Evolutionary conservation across 2,329 filamentous ascomycete genomes (phyloP).

Genomic region (Lecanicillium sp.): DNA sequence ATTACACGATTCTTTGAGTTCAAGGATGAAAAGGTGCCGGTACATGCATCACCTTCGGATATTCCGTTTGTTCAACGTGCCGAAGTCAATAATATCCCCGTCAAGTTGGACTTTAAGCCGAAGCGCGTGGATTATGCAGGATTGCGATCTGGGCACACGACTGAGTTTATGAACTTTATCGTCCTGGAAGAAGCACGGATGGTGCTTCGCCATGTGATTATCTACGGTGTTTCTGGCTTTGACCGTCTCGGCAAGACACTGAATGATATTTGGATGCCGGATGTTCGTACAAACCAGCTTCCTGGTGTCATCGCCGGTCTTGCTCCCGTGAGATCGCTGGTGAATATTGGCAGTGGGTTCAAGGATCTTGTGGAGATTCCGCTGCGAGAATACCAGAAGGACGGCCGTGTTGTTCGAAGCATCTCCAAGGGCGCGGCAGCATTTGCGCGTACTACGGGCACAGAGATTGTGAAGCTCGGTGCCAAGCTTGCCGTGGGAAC

Average conservation of each 20-base stretch:
- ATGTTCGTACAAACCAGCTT: slow-evolving; percentile 83
- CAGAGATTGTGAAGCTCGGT: slow-evolving; percentile 86
- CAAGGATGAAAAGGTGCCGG: slow-evolving; percentile 63
- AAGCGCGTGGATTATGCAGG: slow-evolving; percentile 96
- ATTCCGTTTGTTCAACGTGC: slow-evolving; percentile 82
- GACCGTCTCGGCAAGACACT: slow-evolving; percentile 82
- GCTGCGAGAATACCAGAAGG: slow-evolving; percentile 86
- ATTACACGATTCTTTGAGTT: slow-evolving; percentile 97
- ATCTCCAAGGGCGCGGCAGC: slow-evolving; percentile 84
- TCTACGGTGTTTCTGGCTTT: slow-evolving; percentile 88
- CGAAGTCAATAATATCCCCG: slow-evolving; percentile 74
- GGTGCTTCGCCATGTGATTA: slow-evolving; percentile 78
- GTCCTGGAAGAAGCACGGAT: slow-evolving; percentile 84
- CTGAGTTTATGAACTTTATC: slow-evolving; percentile 98
- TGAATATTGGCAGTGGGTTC: slow-evolving; percentile 84
- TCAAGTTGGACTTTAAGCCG: slow-evolving; percentile 92
- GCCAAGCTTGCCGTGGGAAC: slow-evolving; percentile 93
- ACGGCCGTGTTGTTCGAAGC: slow-evolving; percentile 84
- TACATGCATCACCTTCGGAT: slow-evolving; percentile 56
- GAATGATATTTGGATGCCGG: slow-evolving; percentile 95
- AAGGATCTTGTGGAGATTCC: slow-evolving; percentile 82
- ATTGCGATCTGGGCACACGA: slow-evolving; percentile 85
- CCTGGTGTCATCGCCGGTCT: slow-evolving; percentile 82
- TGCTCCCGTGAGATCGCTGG: slow-evolving; percentile 80
- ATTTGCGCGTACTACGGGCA: slow-evolving; percentile 90